These are phyloP conservation scores for Leccinum longicurvipes DNA, from an alignment of 768 basidiomycete species.

Conservation along the genomic window DNA sequence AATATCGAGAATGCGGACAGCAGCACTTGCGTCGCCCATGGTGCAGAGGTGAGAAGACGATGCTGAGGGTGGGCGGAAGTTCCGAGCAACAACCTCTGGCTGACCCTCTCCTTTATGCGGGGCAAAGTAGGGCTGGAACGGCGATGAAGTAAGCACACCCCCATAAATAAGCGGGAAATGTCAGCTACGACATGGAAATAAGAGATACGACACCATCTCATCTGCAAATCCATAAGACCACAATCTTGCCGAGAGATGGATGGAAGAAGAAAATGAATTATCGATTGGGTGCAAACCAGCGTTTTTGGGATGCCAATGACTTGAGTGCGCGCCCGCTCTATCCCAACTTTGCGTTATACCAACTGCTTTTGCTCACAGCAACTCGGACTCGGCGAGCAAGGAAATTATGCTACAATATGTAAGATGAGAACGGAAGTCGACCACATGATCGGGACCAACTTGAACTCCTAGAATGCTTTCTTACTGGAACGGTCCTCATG, in stretches of 20 bases:
- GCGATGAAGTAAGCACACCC: slow-evolving; percentile 17
- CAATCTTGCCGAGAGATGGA: too few species aligned
- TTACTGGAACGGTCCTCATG: background rate
- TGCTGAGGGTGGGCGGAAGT: background rate
- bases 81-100: background rate
- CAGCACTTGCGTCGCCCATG: slow-evolving; percentile 22
- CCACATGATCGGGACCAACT: background rate
- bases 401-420: background rate
- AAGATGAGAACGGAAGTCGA: too few species aligned
- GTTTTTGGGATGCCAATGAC: background rate
- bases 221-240: background rate
- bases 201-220: background rate
- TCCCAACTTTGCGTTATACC: background rate
- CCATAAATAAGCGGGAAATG: background rate
- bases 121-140: background rate
- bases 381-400: background rate
- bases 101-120: slow-evolving; percentile 6
- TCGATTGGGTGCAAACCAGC: background rate
- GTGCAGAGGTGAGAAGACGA: background rate
- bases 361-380: background rate
- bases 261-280: background rate
- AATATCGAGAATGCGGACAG: slow-evolving; percentile 21
- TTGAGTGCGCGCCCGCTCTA: background rate
- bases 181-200: too few species aligned
- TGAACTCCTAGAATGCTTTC: background rate